Evolutionary conservation across 2,329 filamentous ascomycete species (phyloP).

Genomic region (Tolypocladium tropicale): DNA sequence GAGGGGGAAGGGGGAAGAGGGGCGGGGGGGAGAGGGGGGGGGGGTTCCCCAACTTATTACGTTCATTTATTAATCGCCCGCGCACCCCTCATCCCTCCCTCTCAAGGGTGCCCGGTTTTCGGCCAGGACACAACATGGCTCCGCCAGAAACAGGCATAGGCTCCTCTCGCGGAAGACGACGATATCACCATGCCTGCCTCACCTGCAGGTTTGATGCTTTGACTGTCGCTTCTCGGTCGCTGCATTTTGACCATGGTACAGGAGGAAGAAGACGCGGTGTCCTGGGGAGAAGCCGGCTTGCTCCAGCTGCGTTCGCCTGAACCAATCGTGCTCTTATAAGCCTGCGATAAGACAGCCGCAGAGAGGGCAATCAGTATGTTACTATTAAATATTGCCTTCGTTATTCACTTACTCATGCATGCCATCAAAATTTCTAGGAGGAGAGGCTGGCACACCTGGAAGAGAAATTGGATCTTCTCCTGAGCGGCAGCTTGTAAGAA

Average conservation of each 20-base stretch:
- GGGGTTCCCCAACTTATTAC: no score
- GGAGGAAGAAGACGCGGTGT: constrained; percentile 40
- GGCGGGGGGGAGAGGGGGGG: no score
- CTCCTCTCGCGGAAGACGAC: constrained; percentile 24
- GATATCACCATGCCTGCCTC: constrained; percentile 32
- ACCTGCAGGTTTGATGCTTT: constrained; percentile 32
- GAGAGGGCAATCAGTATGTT: constrained; percentile 33
- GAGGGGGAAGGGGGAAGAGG: not conserved
- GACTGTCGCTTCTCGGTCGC: not conserved
- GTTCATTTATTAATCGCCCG: not conserved
- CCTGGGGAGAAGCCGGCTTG: constrained; percentile 40
- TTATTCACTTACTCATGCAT: not conserved
- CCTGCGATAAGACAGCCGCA: constrained; percentile 24
- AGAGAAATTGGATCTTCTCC: constrained; percentile 39
- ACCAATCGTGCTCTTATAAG: constrained; percentile 36
- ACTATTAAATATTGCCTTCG: not conserved
- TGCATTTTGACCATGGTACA: constrained; percentile 4
- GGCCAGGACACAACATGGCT: constrained; percentile 14
- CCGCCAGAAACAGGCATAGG: constrained; percentile 17
- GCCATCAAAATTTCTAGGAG: constrained; percentile 24
- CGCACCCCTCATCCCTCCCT: not conserved
- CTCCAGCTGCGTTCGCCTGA: constrained; percentile 37
- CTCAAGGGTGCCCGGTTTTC: not conserved
- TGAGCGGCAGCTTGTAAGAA: constrained; percentile 29
- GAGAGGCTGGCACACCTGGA: constrained; percentile 40